These are phyloP conservation scores for Syncephalastrum sp. DNA, from an alignment of 371 early-diverging fungal species.

Conservation along the genomic window DNA sequence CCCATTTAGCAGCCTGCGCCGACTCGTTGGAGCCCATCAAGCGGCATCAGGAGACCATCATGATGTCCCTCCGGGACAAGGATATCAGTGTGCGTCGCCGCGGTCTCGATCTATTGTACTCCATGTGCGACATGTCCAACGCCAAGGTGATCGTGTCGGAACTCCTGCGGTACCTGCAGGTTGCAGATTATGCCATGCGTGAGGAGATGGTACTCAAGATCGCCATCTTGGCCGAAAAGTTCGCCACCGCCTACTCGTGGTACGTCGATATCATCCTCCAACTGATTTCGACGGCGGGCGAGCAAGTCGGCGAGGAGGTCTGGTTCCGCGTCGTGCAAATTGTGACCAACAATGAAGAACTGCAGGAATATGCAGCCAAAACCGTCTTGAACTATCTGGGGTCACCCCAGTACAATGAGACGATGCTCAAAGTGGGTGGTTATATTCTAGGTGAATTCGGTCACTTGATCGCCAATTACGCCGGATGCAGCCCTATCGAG, in stretches of 20 bases:
- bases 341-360: conserved; percentile 87
- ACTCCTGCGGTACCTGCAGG: conserved; percentile 80
- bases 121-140: conserved; percentile 92
- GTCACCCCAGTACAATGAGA: conserved; percentile 90
- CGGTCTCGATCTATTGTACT: conserved; percentile 94
- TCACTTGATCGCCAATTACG: conserved; percentile 86
- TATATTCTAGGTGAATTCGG: conserved; percentile 97
- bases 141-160: conserved; percentile 89
- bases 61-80: conserved; percentile 88
- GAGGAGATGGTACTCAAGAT: conserved; percentile 98
- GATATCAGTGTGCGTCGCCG: conserved; percentile 95
- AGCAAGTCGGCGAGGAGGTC: conserved; percentile 93
- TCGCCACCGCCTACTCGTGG: conserved; percentile 95
- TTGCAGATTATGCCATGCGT: conserved; percentile 88
- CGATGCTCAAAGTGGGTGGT: conserved; percentile 90
- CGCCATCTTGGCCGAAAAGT: conserved; percentile 96
- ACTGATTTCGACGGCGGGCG: conserved; percentile 93
- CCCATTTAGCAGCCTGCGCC: conserved; percentile 88
- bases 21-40: conserved; percentile 86
- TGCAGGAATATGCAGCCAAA: conserved; percentile 91
- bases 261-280: conserved; percentile 96
- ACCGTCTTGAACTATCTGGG: conserved; percentile 80
- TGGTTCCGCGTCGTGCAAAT: conserved; percentile 98
- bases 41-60: conserved; percentile 86
- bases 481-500: conserved; percentile 83